Evolutionary conservation across 2,329 filamentous ascomycete species (phyloP), one percentile per base, ranked within the genome.

Genomic region (Calonectria pseudoreteaudii): DNA sequence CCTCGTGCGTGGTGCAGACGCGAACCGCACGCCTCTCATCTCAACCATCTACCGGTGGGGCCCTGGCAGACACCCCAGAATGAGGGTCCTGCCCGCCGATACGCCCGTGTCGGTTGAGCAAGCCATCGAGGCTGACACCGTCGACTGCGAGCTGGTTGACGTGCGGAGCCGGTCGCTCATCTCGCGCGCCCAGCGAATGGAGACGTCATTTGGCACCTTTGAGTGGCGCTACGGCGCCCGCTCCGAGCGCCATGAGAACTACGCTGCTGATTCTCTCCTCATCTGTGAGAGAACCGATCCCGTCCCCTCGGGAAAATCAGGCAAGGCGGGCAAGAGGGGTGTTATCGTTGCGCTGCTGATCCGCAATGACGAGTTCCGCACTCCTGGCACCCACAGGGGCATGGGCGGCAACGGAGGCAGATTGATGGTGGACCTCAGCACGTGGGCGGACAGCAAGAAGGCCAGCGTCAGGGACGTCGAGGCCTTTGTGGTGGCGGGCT

Each of bases 31-130:
- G 34, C 56, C 77, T 26, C 53, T 79, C 41, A 77, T 80, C 34
- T 74, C 78, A 18, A 80, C 78, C 62, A 75, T 78, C 64, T 80
- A 80, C 65, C 77, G 76, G 65, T 69, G 71, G 38, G 77, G 78
- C 20, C 78, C 77, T 1, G 75, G 74, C 8, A 62, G 78, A 23
- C 68, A 26, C 23, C 77, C 78, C 38, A 73, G 67, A 50, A 79
- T 80, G 69, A 64, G 74, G 28, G 74, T 78, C 20, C 50, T 76
- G 23, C 71, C 67, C 2, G 9, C 23, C 14, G 28, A 69, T 9
- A 49, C 68, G 9, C 44, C 52, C n/a, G 52, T 71, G 20, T 70
- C 78, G 2, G 73, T 78, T 13, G 75, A 77, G 30, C 69, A 76
- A 9, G 78, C 78, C 36, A 75, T 79, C 52, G 41, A 68, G 4